Percentiles rank a stretch among this genome's conserved stretches.
Evolutionary conservation across 768 basidiomycete genomes (phyloP).

Genomic region (Asterophora lycoperdoides): DNA sequence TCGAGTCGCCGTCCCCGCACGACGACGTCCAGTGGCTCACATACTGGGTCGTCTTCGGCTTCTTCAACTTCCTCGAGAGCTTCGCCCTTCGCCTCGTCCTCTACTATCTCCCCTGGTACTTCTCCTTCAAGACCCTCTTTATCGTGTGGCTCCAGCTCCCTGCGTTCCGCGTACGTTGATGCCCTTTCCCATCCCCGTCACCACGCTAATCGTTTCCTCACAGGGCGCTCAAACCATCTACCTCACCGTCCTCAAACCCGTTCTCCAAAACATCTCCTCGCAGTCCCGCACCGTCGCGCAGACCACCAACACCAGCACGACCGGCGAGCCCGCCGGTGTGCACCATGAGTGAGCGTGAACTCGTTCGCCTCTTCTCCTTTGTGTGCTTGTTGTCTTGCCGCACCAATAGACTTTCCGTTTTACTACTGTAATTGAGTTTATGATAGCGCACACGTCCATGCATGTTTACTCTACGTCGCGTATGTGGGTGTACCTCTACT

Average conservation of each 20-base stretch:
- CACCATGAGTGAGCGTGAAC: slow-evolving; percentile 13
- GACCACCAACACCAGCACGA: slow-evolving; percentile 44
- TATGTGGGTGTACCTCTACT: not conserved
- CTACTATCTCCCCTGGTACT: slow-evolving; percentile 95
- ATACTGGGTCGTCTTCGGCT: slow-evolving; percentile 95
- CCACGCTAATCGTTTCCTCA: slow-evolving; percentile 10
- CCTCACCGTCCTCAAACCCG: slow-evolving; percentile 70
- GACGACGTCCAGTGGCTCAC: slow-evolving; percentile 97
- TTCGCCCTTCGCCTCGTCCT: slow-evolving; percentile 79
- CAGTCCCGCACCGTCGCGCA: slow-evolving; percentile 39
- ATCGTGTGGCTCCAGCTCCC: slow-evolving; percentile 91
- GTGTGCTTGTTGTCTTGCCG: not conserved
- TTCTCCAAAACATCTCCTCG: slow-evolving; percentile 60
- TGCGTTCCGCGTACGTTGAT: slow-evolving; percentile 66
- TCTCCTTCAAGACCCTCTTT: slow-evolving; percentile 86
- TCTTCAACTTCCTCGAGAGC: slow-evolving; percentile 89
- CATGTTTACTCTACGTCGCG: not conserved
- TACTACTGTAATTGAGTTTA: slow-evolving; percentile 2
- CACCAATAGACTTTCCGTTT: not conserved
- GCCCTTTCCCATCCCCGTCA: slow-evolving; percentile 14
- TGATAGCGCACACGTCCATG: not conserved
- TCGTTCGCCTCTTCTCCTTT: too few relatives aligned
- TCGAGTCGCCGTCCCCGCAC: slow-evolving; percentile 77
- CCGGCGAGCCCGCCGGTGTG: slow-evolving; percentile 34
- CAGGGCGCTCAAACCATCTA: slow-evolving; percentile 89